Evolutionary conservation across 2,329 filamentous ascomycete species (phyloP), one percentile per base, ranked within the genome.

Genomic region (Scortechinia acanthostroma): DNA sequence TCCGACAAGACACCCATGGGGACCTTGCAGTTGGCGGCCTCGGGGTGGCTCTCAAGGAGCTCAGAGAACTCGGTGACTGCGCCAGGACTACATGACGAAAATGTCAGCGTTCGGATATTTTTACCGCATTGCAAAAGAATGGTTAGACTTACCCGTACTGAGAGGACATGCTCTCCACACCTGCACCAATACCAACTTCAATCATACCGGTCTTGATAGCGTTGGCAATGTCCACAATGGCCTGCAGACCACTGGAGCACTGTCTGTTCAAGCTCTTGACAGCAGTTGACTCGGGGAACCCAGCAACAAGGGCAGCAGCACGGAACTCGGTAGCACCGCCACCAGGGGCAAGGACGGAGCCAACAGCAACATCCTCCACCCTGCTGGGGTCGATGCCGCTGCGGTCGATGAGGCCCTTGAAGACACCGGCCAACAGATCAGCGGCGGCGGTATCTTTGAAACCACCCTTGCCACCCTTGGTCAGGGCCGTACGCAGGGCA

Each of bases 321-420:
- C 81, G 74, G 71, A 82, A 85, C 59, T 85, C 81, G 16, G 81
- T 86, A 4, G 81, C 81, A 54, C 81, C 81, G 49, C 78, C 81
- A 46, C 81, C 81, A 19, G 81, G 81, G 14, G 81, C 69, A 28
- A 86, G 73, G 23, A 86, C 81, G 43, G 70, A 71, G 50, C 81
- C 81, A 40, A 85, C 80, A 4, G 80, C 76, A 52, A 86, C 78
- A 56, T 86, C 81, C 58, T 85, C 77, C 23, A 86, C 78, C n/a
- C 78, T 63, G n/a, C 58, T 64, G 5, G 81, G 80, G 55, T 84
- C 77, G 55, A 86, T 82, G 21, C 35, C 35, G 30, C 80, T 84
- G 54, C 76, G 75, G 37, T 75, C 59, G 53, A 85, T 67, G 35
- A 86, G 65, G 37, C 71, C 73, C 58, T 73, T 76, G 66, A 85